phyloP scores from a whole-genome alignment of 495 filamentous ascomycete species.

The Thermothielavioides terrestris region DNA sequence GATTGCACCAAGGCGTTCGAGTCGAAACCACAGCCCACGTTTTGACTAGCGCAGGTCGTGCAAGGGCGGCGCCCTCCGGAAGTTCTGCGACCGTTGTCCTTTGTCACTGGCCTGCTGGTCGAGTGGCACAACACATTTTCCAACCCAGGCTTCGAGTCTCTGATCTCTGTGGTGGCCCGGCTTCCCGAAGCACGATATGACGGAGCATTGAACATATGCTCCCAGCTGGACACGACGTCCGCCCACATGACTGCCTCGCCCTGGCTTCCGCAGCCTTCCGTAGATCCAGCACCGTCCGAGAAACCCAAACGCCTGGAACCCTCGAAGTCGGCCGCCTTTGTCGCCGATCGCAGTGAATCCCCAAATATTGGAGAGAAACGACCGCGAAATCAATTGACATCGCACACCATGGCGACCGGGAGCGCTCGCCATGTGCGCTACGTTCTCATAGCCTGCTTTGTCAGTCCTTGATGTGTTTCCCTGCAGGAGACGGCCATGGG shows the following conservation, averaged over 20 bases:
- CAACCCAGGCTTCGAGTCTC: background rate
- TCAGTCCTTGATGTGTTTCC: slow-evolving; percentile 37
- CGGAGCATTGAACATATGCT: slow-evolving; percentile 4
- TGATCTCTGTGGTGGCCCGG: background rate
- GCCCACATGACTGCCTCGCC: slow-evolving; percentile 7
- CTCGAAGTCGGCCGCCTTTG: background rate
- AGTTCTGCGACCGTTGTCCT: no score
- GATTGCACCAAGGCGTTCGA: no score
- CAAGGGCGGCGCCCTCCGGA: no score
- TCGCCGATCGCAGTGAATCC: background rate
- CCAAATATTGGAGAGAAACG: background rate
- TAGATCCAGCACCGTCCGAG: background rate
- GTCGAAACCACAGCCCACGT: no score
- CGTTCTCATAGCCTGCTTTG: slow-evolving; percentile 77
- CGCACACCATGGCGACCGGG: slow-evolving; percentile 51
- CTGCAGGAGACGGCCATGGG: background rate
- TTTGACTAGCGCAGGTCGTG: no score
- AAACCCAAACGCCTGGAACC: background rate
- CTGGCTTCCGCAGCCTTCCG: slow-evolving; percentile 2
- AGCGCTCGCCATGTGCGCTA: slow-evolving; percentile 74
- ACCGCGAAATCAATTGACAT: background rate
- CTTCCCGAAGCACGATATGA: background rate
- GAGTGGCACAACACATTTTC: background rate
- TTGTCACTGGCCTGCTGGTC: slow-evolving; percentile 1
- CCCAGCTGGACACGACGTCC: slow-evolving; percentile 3